Evolutionary conservation across 192 early-diverging fungal species (phyloP).

Genomic region (Chytriomyces confervae): DNA sequence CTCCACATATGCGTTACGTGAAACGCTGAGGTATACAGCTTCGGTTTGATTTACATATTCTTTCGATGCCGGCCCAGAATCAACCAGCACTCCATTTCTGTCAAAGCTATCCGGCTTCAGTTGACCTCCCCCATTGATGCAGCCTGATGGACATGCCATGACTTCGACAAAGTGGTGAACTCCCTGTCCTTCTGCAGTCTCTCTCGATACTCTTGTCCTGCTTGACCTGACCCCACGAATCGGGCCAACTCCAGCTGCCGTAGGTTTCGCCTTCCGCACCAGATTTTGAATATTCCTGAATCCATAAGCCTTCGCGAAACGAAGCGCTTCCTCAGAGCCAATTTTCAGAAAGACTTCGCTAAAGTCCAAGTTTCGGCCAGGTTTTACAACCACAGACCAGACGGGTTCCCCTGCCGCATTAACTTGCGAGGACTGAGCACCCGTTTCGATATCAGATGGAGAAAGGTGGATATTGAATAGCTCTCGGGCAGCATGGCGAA

Average conservation of each 20-base stretch:
- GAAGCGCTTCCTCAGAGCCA: conserved; percentile 52
- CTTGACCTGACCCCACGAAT: conserved; percentile 15
- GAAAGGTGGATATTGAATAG: conserved; percentile 75
- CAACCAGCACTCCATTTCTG: conserved; percentile 4
- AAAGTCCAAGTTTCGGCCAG: conserved; percentile 84
- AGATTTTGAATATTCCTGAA: conserved; percentile 98
- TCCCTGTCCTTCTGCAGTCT: background rate
- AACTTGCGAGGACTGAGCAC: conserved; percentile 15
- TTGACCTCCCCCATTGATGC: conserved; percentile 98
- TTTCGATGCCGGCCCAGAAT: conserved; percentile 58
- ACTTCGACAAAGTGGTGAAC: conserved; percentile 93
- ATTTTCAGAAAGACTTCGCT: conserved; percentile 60
- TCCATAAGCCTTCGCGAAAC: conserved; percentile 90
- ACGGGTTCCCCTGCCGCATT: background rate
- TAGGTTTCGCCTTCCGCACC: conserved; percentile 90
- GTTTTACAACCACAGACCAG: conserved; percentile 65
- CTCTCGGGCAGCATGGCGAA: conserved; percentile 79
- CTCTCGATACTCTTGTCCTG: background rate
- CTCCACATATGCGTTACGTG: conserved; percentile 36
- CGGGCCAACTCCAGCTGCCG: conserved; percentile 15
- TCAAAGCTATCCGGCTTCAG: conserved; percentile 59
- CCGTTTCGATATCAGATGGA: conserved; percentile 59
- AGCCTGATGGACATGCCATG: conserved; percentile 96
- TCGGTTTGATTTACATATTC: conserved; percentile 79
- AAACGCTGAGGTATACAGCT: conserved; percentile 64